Evolutionary conservation across 768 basidiomycete genomes (phyloP).

Genomic region (Scleroderma bovista): DNA sequence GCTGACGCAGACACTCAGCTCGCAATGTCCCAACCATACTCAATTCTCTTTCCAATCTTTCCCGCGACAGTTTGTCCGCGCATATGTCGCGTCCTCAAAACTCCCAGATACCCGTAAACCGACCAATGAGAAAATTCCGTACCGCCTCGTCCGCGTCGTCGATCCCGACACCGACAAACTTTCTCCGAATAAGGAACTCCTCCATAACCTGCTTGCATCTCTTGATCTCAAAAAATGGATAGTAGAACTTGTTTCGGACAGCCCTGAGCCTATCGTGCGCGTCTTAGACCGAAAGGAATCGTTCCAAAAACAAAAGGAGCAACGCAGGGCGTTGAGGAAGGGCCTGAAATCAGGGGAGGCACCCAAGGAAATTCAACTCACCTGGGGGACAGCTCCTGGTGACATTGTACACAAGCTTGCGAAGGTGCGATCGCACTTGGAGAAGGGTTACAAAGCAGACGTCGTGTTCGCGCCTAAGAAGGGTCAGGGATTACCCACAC

Average conservation of each 20-base stretch:
- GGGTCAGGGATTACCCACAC: conserved; percentile 30
- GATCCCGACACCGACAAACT: conserved; percentile 42
- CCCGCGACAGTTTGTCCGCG: not conserved
- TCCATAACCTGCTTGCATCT: conserved; percentile 40
- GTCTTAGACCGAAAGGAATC: conserved; percentile 44
- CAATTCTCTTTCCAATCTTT: not conserved
- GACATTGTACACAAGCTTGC: conserved; percentile 65
- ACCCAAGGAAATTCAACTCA: conserved; percentile 66
- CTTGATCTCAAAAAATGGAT: conserved; percentile 38
- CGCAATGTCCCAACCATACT: not conserved
- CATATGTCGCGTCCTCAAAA: conserved; percentile 6
- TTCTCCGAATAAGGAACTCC: conserved; percentile 23
- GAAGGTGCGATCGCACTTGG: conserved; percentile 52
- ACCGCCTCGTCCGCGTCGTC: conserved; percentile 39
- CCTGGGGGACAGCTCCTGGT: conserved; percentile 54
- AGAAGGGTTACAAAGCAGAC: conserved; percentile 53
- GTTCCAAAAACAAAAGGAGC: conserved; percentile 33
- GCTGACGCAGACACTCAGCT: conserved; percentile 4
- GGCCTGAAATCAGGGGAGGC: conserved; percentile 25
- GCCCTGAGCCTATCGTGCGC: conserved; percentile 56
- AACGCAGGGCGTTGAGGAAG: conserved; percentile 30
- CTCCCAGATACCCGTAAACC: conserved; percentile 2
- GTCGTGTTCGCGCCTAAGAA: conserved; percentile 52
- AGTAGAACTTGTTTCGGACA: conserved; percentile 49
- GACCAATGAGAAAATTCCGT: conserved; percentile 39